Percentiles rank a stretch among this genome's conserved stretches.
Evolutionary conservation across 495 filamentous ascomycete genomes (phyloP).

Genomic region (Bombardia bombarda): DNA sequence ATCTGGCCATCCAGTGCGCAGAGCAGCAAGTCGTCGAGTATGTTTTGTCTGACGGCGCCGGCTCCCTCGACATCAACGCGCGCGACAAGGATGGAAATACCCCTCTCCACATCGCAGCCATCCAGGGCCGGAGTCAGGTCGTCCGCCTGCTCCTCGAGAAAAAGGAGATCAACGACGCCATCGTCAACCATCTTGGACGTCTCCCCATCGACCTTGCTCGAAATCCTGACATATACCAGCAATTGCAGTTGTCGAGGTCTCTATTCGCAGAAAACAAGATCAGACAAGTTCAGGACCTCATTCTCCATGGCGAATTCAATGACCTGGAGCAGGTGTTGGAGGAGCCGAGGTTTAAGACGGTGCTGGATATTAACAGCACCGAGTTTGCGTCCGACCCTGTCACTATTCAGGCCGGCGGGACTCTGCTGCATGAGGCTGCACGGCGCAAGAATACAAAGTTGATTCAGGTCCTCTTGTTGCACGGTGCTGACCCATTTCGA

Average conservation of each 20-base stretch:
- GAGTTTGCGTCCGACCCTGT: constrained; percentile 77
- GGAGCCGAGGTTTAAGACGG: constrained; percentile 73
- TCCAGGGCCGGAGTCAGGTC: constrained; percentile 68
- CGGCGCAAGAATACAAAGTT: constrained; percentile 74
- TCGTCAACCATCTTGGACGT: constrained; percentile 83
- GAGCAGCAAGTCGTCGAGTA: constrained; percentile 95
- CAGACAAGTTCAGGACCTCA: constrained; percentile 69
- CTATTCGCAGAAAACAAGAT: constrained; percentile 83
- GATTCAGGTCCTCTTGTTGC: constrained; percentile 81
- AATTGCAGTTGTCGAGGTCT: constrained; percentile 83
- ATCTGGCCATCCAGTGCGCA: constrained; percentile 94
- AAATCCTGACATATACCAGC: constrained; percentile 90
- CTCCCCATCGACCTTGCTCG: constrained; percentile 82
- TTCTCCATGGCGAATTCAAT: constrained; percentile 65
- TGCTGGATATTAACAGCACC: constrained; percentile 81
- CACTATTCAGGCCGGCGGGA: constrained; percentile 71
- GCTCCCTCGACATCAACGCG: constrained; percentile 73
- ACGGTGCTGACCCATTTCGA: constrained; percentile 96
- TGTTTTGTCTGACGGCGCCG: constrained; percentile 63
- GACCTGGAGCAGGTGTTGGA: constrained; percentile 69
- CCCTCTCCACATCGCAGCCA: constrained; percentile 79
- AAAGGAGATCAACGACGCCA: constrained; percentile 76
- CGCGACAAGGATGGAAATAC: constrained; percentile 91
- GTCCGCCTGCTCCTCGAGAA: constrained; percentile 75
- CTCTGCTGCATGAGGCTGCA: constrained; percentile 88